Conservation (phyloP, 176 grass and related monocot genomes). For the Phoenix dactylifera region DNA sequence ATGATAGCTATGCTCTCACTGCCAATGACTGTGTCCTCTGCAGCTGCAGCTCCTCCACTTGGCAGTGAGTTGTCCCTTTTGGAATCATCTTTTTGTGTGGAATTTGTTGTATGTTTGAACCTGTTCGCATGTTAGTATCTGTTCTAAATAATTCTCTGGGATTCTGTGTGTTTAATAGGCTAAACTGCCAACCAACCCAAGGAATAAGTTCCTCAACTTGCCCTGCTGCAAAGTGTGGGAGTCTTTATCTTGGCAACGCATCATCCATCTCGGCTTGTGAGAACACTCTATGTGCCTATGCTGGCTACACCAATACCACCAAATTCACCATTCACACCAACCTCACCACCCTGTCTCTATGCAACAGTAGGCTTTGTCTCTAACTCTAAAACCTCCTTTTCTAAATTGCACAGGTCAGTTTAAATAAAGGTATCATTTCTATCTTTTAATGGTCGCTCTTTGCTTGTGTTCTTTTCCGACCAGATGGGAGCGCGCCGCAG, state of each 20-base stretch:
- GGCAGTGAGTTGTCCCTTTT: constrained; percentile 46
- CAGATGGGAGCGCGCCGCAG: constrained; percentile 49
- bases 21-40: constrained; percentile 83
- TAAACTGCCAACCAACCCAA: constrained; percentile 53
- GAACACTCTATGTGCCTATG: constrained; percentile 47
- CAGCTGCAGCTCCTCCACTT: constrained; percentile 70
- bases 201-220: constrained; percentile 47
- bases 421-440: no score
- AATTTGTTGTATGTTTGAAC: no score
- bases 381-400: not conserved
- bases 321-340: constrained; percentile 61
- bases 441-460: not conserved
- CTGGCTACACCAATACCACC: constrained; percentile 67
- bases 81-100: no score
- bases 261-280: constrained; percentile 46
- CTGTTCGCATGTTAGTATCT: no score
- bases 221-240: constrained; percentile 47
- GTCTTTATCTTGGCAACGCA: constrained; percentile 53
- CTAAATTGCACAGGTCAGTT: no score
- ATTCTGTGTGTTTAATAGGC: constrained; percentile 24
- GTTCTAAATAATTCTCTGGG: no score
- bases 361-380: constrained; percentile 40
- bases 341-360: constrained; percentile 44
- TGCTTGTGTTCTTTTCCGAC: not conserved
- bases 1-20: constrained; percentile 74